Evolutionary conservation across 2,329 filamentous ascomycete species (phyloP).

Genomic region (Moelleriella libera): DNA sequence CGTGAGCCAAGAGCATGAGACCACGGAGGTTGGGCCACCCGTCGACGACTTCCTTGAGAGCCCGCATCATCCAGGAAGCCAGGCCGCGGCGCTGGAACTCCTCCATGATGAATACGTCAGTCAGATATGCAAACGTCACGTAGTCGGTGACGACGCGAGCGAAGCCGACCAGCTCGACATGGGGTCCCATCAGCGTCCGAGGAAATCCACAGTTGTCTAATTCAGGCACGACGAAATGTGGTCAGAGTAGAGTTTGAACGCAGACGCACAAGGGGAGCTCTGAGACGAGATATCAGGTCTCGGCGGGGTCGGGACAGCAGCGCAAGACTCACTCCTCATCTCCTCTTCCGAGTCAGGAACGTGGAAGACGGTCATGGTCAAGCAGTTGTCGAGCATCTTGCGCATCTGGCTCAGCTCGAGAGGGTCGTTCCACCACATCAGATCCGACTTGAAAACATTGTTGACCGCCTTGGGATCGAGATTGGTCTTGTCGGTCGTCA

Average conservation of each 20-base stretch:
- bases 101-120: constrained; percentile 51
- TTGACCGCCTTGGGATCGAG: constrained; percentile 41
- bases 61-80: constrained; percentile 49
- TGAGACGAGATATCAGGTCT: no score
- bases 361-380: constrained; percentile 45
- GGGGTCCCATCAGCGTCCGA: constrained; percentile 14
- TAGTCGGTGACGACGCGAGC: constrained; percentile 53
- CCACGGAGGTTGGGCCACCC: constrained; percentile 46
- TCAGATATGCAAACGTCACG: constrained; percentile 51
- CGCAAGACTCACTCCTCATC: constrained; percentile 19
- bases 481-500: constrained; percentile 45
- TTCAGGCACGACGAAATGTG: not conserved
- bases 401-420: constrained; percentile 32
- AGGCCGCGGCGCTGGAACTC: constrained; percentile 47
- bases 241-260: constrained; percentile 9
- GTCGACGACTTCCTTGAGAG: constrained; percentile 40
- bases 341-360: constrained; percentile 22
- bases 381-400: constrained; percentile 39
- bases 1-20: constrained; percentile 38
- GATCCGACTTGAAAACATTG: constrained; percentile 37
- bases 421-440: constrained; percentile 46
- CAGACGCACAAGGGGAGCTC: not conserved
- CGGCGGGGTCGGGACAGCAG: constrained; percentile 3
- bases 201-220: constrained; percentile 17
- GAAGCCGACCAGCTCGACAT: constrained; percentile 23